These are phyloP conservation scores for Chernovozyma aurita DNA, from an alignment of 1,139 yeast species.

Conservation along the genomic window DNA sequence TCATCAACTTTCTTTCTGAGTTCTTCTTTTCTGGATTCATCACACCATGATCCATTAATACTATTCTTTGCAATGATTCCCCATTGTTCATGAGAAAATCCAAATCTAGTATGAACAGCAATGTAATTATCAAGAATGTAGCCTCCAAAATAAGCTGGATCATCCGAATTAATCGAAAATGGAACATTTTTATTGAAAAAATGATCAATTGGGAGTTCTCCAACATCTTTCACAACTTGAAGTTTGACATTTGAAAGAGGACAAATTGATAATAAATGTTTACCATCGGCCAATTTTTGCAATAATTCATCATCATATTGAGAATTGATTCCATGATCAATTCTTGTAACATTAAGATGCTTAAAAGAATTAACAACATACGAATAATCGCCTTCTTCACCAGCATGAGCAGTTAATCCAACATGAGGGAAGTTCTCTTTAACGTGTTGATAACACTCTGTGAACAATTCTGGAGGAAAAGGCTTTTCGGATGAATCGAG, in stretches of 20 bases:
- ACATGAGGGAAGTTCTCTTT: conserved; percentile 43
- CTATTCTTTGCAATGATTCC: conserved; percentile 51
- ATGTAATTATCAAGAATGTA: conserved; percentile 71
- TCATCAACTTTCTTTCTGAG: conserved; percentile 39
- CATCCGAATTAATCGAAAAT: conserved; percentile 76
- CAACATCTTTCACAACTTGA: conserved; percentile 64
- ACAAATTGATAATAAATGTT: conserved; percentile 63
- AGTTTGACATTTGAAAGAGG: conserved; percentile 73
- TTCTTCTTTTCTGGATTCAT: conserved; percentile 45
- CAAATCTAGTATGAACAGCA: conserved; percentile 60
- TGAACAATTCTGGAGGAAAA: conserved; percentile 65
- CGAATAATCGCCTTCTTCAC: conserved; percentile 77
- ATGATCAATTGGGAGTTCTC: conserved; percentile 58
- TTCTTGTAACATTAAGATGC: conserved; percentile 56
- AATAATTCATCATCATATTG: conserved; percentile 49
- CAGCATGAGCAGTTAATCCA: conserved; percentile 78
- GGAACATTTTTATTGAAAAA: conserved; percentile 62
- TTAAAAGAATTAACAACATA: conserved; percentile 57
- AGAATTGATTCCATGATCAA: conserved; percentile 76
- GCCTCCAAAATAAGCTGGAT: conserved; percentile 85
- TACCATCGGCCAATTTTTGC: conserved; percentile 47
- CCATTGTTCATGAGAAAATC: conserved; percentile 57
- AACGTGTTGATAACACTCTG: conserved; percentile 53
- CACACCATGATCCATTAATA: conserved; percentile 70
- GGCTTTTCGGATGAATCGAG: conserved; percentile 74